These are phyloP conservation scores for Torulaspora gathmanii DNA, from an alignment of 805 yeast species.

Conservation along the genomic window DNA sequence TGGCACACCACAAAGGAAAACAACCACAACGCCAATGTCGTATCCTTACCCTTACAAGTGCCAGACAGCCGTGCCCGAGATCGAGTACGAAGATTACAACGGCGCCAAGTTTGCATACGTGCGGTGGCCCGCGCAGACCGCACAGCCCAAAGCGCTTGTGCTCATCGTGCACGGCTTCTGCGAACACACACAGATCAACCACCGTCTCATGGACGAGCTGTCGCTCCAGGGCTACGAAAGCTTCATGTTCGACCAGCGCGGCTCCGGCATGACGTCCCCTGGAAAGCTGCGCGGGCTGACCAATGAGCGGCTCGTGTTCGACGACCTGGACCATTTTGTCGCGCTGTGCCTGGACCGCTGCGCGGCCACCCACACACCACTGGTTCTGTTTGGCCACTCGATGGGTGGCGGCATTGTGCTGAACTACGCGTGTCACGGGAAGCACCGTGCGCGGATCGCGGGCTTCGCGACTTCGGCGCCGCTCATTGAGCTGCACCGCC, in stretches of 20 bases:
- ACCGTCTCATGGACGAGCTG: slow-evolving; percentile 50
- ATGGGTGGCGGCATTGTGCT: slow-evolving; percentile 77
- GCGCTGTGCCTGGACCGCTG: slow-evolving; percentile 23
- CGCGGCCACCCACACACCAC: slow-evolving; percentile 22
- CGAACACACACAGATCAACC: slow-evolving; percentile 50
- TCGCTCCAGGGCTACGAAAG: slow-evolving; percentile 54
- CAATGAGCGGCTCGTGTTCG: slow-evolving; percentile 50
- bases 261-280: slow-evolving; percentile 62
- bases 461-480: slow-evolving; percentile 57
- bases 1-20: too few relatives aligned
- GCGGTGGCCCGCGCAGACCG: slow-evolving; percentile 24
- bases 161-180: slow-evolving; percentile 69
- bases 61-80: slow-evolving; percentile 20
- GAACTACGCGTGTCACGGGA: slow-evolving; percentile 58
- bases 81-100: slow-evolving; percentile 25
- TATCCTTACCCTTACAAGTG: slow-evolving; percentile 26
- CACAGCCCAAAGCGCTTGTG: slow-evolving; percentile 41
- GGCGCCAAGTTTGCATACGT: slow-evolving; percentile 32
- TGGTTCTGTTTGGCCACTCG: slow-evolving; percentile 62
- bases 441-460: slow-evolving; percentile 41
- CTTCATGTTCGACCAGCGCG: slow-evolving; percentile 70
- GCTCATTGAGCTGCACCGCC: slow-evolving; percentile 52
- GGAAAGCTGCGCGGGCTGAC: slow-evolving; percentile 52
- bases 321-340: slow-evolving; percentile 54
- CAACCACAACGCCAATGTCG: too few relatives aligned